Evolutionary conservation across 345 rosid genomes (phyloP).

Genomic region (Fremontodendron californicum): DNA sequence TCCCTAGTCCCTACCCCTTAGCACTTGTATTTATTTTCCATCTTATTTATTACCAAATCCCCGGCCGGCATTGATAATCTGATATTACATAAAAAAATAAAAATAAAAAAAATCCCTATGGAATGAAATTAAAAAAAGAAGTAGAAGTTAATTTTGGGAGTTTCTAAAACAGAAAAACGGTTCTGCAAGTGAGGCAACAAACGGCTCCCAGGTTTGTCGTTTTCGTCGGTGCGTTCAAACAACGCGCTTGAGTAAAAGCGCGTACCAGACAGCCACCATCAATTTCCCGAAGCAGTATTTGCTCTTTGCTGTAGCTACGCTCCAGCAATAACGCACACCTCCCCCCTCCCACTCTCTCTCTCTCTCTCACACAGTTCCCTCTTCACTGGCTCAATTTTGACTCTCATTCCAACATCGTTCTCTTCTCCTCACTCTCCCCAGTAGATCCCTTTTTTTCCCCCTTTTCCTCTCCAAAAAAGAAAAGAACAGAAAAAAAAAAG

Average conservation of each 20-base stretch:
- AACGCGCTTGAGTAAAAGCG: conserved; percentile 14
- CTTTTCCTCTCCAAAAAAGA: not conserved
- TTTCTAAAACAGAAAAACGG: no score
- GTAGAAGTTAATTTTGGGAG: no score
- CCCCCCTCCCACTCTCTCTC: conserved; percentile 1
- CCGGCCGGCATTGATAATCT: no score
- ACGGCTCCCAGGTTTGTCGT: conserved; percentile 19
- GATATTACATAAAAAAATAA: no score
- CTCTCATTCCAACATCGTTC: not conserved
- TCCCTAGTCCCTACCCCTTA: no score
- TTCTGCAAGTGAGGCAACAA: conserved; percentile 5
- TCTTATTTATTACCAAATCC: no score
- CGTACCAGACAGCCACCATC: conserved; percentile 27
- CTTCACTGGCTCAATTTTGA: not conserved
- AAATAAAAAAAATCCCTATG: no score
- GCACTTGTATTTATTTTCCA: no score
- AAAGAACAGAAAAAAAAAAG: not conserved
- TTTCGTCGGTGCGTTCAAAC: not conserved
- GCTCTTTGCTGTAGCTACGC: conserved; percentile 14
- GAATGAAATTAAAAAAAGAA: no score
- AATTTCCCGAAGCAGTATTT: conserved; percentile 4
- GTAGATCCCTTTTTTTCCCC: no score
- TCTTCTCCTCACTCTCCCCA: not conserved
- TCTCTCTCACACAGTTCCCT: no score
- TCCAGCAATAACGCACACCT: conserved; percentile 27